These are phyloP conservation scores for Termitomyces sp. DNA, from an alignment of 768 basidiomycete species.

Conservation along the genomic window DNA sequence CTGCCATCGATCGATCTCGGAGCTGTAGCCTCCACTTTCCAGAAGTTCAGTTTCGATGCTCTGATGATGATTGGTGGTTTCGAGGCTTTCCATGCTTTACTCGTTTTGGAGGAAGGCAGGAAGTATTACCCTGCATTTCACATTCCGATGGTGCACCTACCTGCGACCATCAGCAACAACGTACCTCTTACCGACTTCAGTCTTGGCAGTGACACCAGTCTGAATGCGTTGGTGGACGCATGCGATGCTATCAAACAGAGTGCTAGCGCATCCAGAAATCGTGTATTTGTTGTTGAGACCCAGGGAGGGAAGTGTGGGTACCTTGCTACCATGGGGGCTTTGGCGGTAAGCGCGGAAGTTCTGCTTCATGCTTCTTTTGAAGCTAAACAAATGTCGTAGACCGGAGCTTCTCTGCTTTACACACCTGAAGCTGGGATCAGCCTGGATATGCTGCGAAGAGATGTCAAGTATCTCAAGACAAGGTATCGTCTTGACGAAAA, in stretches of 20 bases:
- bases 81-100: constrained; percentile 83
- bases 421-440: constrained; percentile 90
- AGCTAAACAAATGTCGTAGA: constrained; percentile 38
- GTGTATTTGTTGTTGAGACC: constrained; percentile 97
- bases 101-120: constrained; percentile 76
- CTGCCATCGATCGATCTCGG: constrained; percentile 87
- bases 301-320: constrained; percentile 98
- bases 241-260: constrained; percentile 99
- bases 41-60: constrained; percentile 74
- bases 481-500: constrained; percentile 83
- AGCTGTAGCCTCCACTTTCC: constrained; percentile 86
- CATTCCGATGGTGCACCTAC: constrained; percentile 93
- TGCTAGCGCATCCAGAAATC: constrained; percentile 90
- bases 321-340: constrained; percentile 90
- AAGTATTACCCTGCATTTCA: constrained; percentile 88
- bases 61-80: constrained; percentile 94
- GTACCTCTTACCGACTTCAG: constrained; percentile 97
- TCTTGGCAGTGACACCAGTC: constrained; percentile 92
- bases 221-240: constrained; percentile 96
- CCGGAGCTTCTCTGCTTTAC: constrained; percentile 90
- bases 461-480: constrained; percentile 85
- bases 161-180: constrained; percentile 97
- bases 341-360: constrained; percentile 65
- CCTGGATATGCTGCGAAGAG: constrained; percentile 74
- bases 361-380: not conserved